These are phyloP conservation scores for Coemansia sp. DNA, from an alignment of 192 early-diverging fungal genomes.

Conservation along the genomic window DNA sequence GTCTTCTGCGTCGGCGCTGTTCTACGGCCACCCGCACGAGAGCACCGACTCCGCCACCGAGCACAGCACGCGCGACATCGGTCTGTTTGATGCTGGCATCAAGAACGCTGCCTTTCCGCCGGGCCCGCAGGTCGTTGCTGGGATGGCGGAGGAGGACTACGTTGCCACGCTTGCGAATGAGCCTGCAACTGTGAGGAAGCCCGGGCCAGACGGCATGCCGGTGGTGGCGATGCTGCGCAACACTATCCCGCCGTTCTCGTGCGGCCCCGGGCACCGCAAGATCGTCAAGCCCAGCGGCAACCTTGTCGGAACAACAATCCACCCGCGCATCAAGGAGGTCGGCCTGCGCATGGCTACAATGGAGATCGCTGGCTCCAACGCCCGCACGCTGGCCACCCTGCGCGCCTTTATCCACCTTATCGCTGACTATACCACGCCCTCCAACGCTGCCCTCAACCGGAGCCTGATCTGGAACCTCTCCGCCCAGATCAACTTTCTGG, in stretches of 20 bases:
- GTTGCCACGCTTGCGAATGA: conserved; percentile 22
- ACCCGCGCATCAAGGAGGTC: conserved; percentile 82
- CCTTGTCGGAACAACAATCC: conserved; percentile 56
- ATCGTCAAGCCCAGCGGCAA: conserved; percentile 28
- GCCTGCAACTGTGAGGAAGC: conserved; percentile 24
- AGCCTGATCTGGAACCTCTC: conserved; percentile 79
- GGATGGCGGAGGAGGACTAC: conserved; percentile 41
- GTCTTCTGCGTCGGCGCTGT: conserved; percentile 34
- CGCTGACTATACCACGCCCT: conserved; percentile 86
- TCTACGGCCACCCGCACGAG: conserved; percentile 12
- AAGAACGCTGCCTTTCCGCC: conserved; percentile 44
- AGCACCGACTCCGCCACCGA: conserved; percentile 24
- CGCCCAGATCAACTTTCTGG: conserved; percentile 88
- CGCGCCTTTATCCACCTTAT: conserved; percentile 85
- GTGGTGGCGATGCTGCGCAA: conserved; percentile 30
- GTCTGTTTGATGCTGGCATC: conserved; percentile 34
- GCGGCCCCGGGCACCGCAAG: conserved; percentile 36
- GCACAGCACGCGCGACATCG: conserved; percentile 23
- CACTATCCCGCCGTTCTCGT: conserved; percentile 41
- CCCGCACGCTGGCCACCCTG: conserved; percentile 86
- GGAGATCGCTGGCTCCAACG: conserved; percentile 88
- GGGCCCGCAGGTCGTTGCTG: conserved; percentile 44
- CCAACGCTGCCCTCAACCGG: conserved; percentile 72
- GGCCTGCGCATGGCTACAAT: conserved; percentile 85
- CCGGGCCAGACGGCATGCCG: conserved; percentile 18